Percentiles rank a stretch among this genome's conserved stretches.
These are phyloP conservation scores for Ophiostoma himal-ulmi DNA, from an alignment of 2,329 filamentous ascomycete genomes.

Conservation along the genomic window DNA sequence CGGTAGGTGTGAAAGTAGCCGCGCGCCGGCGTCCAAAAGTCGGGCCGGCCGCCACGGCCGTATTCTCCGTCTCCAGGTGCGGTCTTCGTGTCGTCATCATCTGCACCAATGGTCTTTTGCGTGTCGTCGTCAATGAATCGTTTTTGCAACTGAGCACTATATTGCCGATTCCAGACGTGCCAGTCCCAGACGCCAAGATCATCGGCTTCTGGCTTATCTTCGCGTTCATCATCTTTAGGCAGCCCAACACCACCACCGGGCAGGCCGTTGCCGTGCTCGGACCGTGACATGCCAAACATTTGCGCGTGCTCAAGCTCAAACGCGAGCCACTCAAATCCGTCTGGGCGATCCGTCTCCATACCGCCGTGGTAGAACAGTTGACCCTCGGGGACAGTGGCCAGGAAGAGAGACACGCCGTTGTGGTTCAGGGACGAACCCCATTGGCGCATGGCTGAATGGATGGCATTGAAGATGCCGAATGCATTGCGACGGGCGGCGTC, in stretches of 20 bases:
- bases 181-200: background rate
- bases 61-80: background rate
- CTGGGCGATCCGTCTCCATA: constrained; percentile 39
- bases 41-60: background rate
- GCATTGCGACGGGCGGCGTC: constrained; percentile 46
- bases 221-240: background rate
- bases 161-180: constrained; percentile 3
- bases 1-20: constrained; percentile 65
- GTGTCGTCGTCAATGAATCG: background rate
- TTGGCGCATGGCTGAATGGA: constrained; percentile 66
- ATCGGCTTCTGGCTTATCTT: background rate
- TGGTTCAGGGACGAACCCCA: constrained; percentile 68
- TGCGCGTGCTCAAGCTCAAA: constrained; percentile 72
- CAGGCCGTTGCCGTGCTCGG: background rate
- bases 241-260: background rate
- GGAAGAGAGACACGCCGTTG: constrained; percentile 69
- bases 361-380: constrained; percentile 65
- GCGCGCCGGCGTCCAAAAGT: constrained; percentile 23
- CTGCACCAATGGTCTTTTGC: background rate
- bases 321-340: constrained; percentile 60
- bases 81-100: background rate
- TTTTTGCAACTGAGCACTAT: background rate
- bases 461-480: constrained; percentile 64
- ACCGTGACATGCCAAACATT: constrained; percentile 40
- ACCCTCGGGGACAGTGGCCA: constrained; percentile 57